These are phyloP conservation scores for Ceratocystiopsis sp. DNA, from an alignment of 2,329 filamentous ascomycete species.

Conservation along the genomic window DNA sequence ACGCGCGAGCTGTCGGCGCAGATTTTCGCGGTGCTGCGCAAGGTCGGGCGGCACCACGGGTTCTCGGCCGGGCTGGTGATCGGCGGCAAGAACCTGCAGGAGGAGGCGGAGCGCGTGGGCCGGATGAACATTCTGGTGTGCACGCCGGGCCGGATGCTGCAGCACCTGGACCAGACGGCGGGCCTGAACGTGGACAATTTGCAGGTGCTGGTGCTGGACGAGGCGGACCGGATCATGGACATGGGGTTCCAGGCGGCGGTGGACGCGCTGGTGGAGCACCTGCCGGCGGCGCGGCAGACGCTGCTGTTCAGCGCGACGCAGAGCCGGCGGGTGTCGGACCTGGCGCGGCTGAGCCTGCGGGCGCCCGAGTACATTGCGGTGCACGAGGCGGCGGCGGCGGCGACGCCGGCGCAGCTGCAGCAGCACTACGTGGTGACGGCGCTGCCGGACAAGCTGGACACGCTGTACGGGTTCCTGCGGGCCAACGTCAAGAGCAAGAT, in stretches of 20 bases:
- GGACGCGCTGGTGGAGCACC: slow-evolving; percentile 82
- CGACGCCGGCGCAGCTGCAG: slow-evolving; percentile 69
- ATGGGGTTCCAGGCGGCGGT: slow-evolving; percentile 89
- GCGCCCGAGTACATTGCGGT: slow-evolving; percentile 93
- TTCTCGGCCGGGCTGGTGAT: slow-evolving; percentile 92
- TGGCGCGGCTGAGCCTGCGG: slow-evolving; percentile 71
- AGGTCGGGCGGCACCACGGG: slow-evolving; percentile 72
- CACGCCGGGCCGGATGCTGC: slow-evolving; percentile 85
- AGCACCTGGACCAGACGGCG: slow-evolving; percentile 89
- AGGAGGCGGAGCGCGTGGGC: slow-evolving; percentile 67
- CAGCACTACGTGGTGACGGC: slow-evolving; percentile 85
- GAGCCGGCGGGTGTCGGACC: slow-evolving; percentile 81
- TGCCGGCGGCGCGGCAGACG: slow-evolving; percentile 74
- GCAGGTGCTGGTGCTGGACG: slow-evolving; percentile 84
- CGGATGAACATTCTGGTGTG: slow-evolving; percentile 97
- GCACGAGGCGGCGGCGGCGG: slow-evolving; percentile 62
- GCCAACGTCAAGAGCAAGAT: slow-evolving; percentile 87
- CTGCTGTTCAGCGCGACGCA: slow-evolving; percentile 93
- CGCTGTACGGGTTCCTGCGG: slow-evolving; percentile 81
- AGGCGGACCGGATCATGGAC: slow-evolving; percentile 92
- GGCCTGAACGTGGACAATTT: slow-evolving; percentile 79
- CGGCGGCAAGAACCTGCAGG: slow-evolving; percentile 76
- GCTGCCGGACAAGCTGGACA: slow-evolving; percentile 77
- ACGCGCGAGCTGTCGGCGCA: slow-evolving; percentile 92
- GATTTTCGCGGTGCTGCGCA: slow-evolving; percentile 86